These are phyloP conservation scores for Trichoderma polysporum DNA, from an alignment of 2,329 filamentous ascomycete genomes.

Conservation along the genomic window DNA sequence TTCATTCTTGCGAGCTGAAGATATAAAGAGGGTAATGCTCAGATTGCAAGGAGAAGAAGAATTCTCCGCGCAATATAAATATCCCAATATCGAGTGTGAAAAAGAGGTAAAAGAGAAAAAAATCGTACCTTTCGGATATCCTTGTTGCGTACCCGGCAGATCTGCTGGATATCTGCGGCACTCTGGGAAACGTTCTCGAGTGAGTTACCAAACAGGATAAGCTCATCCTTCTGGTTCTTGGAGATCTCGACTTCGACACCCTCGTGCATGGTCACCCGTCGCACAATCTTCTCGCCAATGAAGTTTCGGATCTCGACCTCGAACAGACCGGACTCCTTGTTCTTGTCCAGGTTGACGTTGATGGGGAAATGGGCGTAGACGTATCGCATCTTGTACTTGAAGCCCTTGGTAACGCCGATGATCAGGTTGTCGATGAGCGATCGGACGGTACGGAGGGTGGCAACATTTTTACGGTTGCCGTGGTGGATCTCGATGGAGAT, in stretches of 20 bases:
- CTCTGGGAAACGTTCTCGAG: constrained; percentile 97
- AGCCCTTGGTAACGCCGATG: constrained; percentile 97
- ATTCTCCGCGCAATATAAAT: background rate
- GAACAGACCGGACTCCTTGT: constrained; percentile 79
- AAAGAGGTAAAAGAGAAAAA: background rate
- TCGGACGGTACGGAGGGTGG: constrained; percentile 95
- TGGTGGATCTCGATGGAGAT: constrained; percentile 99
- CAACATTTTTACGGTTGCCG: constrained; percentile 95
- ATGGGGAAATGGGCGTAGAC: constrained; percentile 99
- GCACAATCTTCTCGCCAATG: constrained; percentile 99
- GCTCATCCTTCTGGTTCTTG: constrained; percentile 95
- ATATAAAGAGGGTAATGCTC: too few species aligned
- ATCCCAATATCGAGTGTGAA: background rate
- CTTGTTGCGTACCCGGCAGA: constrained; percentile 99
- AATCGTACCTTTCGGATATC: constrained; percentile 94
- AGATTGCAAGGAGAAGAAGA: background rate
- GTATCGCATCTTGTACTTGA: constrained; percentile 99
- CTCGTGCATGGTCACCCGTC: constrained; percentile 81
- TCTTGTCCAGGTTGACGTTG: constrained; percentile 99
- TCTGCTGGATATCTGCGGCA: constrained; percentile 99
- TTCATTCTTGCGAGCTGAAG: too few species aligned
- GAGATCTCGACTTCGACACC: constrained; percentile 91
- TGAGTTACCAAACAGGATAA: constrained; percentile 88
- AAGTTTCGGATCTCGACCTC: constrained; percentile 99
- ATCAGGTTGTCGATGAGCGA: constrained; percentile 99